Percentiles rank a stretch among this genome's conserved stretches.
Evolutionary conservation across 2,329 filamentous ascomycete species (phyloP).

Genomic region (Fusarium drepaniforme): DNA sequence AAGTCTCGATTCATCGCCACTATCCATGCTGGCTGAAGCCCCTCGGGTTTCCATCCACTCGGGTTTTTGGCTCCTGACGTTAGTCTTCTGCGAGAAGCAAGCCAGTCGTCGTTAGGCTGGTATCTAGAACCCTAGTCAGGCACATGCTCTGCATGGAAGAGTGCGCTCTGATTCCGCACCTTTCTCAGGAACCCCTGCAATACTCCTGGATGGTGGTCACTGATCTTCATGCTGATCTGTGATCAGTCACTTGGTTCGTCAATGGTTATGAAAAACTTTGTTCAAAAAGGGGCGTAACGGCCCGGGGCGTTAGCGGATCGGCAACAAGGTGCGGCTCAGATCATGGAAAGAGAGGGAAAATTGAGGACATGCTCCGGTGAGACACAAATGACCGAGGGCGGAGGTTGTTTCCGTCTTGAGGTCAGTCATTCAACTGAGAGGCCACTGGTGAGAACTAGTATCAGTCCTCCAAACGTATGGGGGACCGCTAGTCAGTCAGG

Average conservation of each 20-base stretch:
- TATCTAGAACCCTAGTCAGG: conserved; percentile 4
- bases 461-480: background rate
- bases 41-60: background rate
- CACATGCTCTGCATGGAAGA: conserved; percentile 5
- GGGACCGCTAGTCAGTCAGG: background rate
- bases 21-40: background rate
- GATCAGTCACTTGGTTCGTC: background rate
- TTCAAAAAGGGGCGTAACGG: background rate
- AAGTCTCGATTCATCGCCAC: background rate
- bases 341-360: background rate
- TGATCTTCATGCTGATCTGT: background rate
- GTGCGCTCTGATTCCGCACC: background rate
- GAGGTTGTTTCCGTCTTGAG: background rate
- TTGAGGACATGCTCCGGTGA: background rate
- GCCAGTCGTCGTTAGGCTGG: background rate
- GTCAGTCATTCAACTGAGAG: background rate
- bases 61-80: background rate
- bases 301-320: background rate
- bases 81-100: conserved; percentile 3
- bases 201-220: background rate
- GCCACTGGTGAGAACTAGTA: background rate
- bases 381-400: background rate
- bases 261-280: background rate
- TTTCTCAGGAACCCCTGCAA: background rate
- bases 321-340: background rate